Base-by-base conservation (phyloP, 2,329 filamentous ascomycete genomes). In the Waltergamsia citrina region DNA sequence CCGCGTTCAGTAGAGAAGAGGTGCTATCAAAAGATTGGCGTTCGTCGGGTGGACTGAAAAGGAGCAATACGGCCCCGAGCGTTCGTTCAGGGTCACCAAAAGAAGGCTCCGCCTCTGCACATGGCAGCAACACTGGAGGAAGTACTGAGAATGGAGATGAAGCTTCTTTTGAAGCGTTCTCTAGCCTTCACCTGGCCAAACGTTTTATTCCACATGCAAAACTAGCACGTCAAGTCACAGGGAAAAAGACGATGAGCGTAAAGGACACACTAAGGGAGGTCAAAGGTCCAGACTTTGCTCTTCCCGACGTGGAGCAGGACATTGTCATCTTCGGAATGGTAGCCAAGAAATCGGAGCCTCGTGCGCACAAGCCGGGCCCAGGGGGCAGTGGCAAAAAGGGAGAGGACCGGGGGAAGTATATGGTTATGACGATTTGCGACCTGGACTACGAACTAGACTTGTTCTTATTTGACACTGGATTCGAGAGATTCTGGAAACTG, bases 401-500 rank as follows among this genome's bases (percentile, higher is more conserved):
- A 29, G 67, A 73, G 8, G 71, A 79, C 35, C 67, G 71, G 15
- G 81, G 81, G 32, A 95, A 94, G 54, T 98, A 93, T 62, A 95
- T 98, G 84, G 81, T 90, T 2, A 65, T 98, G 41, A 85, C 77
- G 3, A 67, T 98, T 3, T 86, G 85, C 1, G 90, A 98, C 54
- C 65, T 98, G 9, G 81, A 86, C 47, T 94, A 80, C 76, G 86
- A 94, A 46, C 57, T 98, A 10, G 88, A 96, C 43, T 71, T 96
- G 27, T 96, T 87, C 47, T 73, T 98, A 11, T 98, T 98, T 58
- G 84, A 85, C 47, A 78, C 81, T 0, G 93, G 86, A 6, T 95
- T 96, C 48, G 81, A 85, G 12, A 78, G 84, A 35, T 98, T 92
- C 62, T 96, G 90, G 81, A 94, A 94, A 52, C 65, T 96, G n/a